Evolutionary conservation across 192 early-diverging fungal genomes (phyloP).

Genomic region (Coemansia sp.): DNA sequence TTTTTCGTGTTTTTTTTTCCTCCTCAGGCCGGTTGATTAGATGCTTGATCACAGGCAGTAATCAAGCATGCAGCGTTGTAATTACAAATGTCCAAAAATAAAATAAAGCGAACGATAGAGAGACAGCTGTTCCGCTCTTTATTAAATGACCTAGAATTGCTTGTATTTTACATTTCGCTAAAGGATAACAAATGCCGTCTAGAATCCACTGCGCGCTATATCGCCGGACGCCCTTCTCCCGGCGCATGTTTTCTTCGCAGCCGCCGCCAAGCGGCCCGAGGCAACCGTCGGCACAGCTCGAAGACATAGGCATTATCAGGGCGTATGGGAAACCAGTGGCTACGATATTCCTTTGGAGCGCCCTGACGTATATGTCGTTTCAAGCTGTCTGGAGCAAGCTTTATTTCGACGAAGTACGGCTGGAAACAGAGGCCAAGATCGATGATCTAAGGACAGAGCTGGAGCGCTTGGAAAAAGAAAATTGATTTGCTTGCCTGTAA

Average conservation of each 20-base stretch:
- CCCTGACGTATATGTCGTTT: conserved; percentile 38
- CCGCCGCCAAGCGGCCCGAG: background rate
- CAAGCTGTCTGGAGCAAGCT: conserved; percentile 48
- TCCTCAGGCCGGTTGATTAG: background rate
- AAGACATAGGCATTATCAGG: conserved; percentile 32
- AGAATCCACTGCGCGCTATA: background rate
- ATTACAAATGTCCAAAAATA: background rate
- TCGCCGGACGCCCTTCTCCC: background rate
- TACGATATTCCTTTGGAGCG: conserved; percentile 45
- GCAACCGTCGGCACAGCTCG: conserved; percentile 8
- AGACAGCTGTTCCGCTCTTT: background rate
- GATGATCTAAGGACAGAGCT: conserved; percentile 30
- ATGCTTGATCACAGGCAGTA: too few relatives aligned
- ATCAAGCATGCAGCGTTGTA: too few relatives aligned
- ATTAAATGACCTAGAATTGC: too few relatives aligned
- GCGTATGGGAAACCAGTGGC: conserved; percentile 45
- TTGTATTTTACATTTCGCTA: background rate
- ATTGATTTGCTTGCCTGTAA: background rate
- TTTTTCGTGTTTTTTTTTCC: conserved; percentile 11
- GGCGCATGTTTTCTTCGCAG: background rate
- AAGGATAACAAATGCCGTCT: background rate
- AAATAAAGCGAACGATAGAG: background rate
- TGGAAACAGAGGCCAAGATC: conserved; percentile 46
- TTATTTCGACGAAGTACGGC: conserved; percentile 38
- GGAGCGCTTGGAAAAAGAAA: background rate